These are phyloP conservation scores for Trypanosoma mega DNA, from an alignment of 208 protist genomes.

Conservation along the genomic window DNA sequence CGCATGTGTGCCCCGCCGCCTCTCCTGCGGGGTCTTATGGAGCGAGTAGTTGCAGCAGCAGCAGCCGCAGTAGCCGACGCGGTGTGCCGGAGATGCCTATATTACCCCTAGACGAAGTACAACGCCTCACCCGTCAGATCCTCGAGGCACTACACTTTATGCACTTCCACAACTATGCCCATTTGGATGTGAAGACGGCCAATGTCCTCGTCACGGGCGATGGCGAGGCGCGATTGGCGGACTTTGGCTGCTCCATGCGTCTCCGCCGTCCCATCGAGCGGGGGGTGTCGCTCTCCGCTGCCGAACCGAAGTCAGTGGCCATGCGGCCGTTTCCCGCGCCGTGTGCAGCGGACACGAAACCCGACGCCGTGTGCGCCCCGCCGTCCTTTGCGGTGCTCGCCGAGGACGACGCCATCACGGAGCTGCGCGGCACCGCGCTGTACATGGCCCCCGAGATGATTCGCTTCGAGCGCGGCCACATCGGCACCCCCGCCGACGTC, in stretches of 20 bases:
- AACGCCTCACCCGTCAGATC: constrained; percentile 68
- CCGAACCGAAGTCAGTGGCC: no score
- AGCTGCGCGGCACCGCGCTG: constrained; percentile 69
- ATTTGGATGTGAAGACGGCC: constrained; percentile 90
- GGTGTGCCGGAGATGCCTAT: constrained; percentile 34
- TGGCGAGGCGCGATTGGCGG: constrained; percentile 84
- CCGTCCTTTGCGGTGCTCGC: constrained; percentile 43
- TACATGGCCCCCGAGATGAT: constrained; percentile 68
- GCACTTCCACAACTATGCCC: constrained; percentile 80
- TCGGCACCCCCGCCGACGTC: constrained; percentile 30
- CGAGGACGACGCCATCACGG: constrained; percentile 61
- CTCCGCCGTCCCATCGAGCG: no score
- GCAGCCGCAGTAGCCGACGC: background rate
- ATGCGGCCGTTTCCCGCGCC: background rate
- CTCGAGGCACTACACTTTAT: constrained; percentile 78
- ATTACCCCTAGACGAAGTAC: constrained; percentile 64
- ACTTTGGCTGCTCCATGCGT: constrained; percentile 91
- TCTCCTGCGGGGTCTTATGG: no score
- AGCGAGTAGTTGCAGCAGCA: no score
- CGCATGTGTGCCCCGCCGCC: no score
- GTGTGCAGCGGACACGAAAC: background rate
- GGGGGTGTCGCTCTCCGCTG: background rate
- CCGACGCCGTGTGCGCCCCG: background rate
- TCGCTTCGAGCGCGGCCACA: constrained; percentile 49
- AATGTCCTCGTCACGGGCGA: constrained; percentile 83